Conservation (phyloP, 2,329 filamentous ascomycete genomes). For the Pyrenophora seminiperda region DNA sequence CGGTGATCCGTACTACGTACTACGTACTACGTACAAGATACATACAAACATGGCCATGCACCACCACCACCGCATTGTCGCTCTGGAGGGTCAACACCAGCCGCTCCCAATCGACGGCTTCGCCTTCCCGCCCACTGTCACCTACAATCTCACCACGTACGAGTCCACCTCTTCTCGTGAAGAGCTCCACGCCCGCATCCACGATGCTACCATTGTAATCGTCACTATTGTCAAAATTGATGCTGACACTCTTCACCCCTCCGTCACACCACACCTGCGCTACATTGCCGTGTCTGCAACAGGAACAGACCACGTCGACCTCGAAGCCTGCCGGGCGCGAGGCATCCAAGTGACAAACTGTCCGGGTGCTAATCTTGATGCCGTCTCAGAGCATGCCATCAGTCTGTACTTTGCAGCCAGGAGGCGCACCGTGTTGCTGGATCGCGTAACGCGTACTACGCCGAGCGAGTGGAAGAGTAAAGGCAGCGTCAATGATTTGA, state of each 20-base stretch:
- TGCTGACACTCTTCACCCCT: conserved; percentile 46
- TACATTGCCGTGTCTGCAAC: conserved; percentile 55
- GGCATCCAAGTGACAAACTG: conserved; percentile 55
- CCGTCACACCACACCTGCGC: conserved; percentile 50
- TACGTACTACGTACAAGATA: no score
- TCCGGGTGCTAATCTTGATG: conserved; percentile 55
- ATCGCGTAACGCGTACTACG: conserved; percentile 29
- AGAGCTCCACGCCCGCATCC: conserved; percentile 49
- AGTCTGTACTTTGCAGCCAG: conserved; percentile 56
- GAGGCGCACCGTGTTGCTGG: conserved; percentile 47
- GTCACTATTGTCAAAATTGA: conserved; percentile 50
- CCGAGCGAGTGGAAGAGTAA: conserved; percentile 51
- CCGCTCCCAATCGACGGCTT: conserved; percentile 48
- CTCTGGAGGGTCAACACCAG: conserved; percentile 52
- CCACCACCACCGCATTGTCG: conserved; percentile 55
- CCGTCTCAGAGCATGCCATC: conserved; percentile 58
- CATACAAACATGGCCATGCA: conserved; percentile 40
- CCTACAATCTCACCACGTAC: conserved; percentile 51
- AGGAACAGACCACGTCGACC: conserved; percentile 56
- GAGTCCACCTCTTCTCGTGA: conserved; percentile 34
- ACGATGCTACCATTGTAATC: conserved; percentile 55
- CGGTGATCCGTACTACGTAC: no score
- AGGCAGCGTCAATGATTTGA: conserved; percentile 40
- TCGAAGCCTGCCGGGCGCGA: conserved; percentile 50
- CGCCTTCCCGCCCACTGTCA: conserved; percentile 41